phyloP scores from a whole-genome alignment of 306 rosid species.

The Abrus pulchellus region DNA sequence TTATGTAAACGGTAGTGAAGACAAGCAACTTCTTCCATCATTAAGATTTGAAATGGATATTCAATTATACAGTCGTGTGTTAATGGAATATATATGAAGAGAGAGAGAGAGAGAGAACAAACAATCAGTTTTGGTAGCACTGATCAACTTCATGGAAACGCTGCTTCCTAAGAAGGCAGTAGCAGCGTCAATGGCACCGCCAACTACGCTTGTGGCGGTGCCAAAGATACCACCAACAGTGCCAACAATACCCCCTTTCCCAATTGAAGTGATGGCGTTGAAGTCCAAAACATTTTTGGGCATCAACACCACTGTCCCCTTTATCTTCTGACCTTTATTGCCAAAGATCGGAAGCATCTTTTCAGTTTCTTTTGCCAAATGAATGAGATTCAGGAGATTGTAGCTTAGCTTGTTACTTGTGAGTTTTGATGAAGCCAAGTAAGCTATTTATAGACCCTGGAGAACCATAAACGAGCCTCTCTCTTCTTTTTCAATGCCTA shows the following conservation, averaged over 20 bases:
- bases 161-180: conserved; percentile 39
- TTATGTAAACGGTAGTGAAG: too few relatives aligned
- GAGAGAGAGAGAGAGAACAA: neutral
- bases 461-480: too few relatives aligned
- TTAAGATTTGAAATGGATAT: neutral
- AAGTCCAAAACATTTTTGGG: conserved; percentile 54
- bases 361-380: too few relatives aligned
- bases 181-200: neutral
- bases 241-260: neutral
- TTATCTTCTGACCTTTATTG: conserved; percentile 38
- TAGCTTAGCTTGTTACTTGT: too few relatives aligned
- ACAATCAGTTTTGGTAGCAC: conserved; percentile 48
- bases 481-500: too few relatives aligned
- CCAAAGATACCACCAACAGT: neutral
- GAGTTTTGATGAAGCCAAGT: neutral
- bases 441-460: conserved; percentile 19
- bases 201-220: neutral
- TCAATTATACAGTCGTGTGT: too few relatives aligned
- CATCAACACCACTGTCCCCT: conserved; percentile 60
- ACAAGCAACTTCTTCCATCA: too few relatives aligned
- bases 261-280: conserved; percentile 1
- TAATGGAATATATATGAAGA: too few relatives aligned
- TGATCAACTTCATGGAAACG: conserved; percentile 49
- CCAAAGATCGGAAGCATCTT: conserved; percentile 24
- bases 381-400: too few relatives aligned